These are phyloP conservation scores for Magnolia changhungtana DNA, from an alignment of 164 flowering plant genomes.

Conservation along the genomic window DNA sequence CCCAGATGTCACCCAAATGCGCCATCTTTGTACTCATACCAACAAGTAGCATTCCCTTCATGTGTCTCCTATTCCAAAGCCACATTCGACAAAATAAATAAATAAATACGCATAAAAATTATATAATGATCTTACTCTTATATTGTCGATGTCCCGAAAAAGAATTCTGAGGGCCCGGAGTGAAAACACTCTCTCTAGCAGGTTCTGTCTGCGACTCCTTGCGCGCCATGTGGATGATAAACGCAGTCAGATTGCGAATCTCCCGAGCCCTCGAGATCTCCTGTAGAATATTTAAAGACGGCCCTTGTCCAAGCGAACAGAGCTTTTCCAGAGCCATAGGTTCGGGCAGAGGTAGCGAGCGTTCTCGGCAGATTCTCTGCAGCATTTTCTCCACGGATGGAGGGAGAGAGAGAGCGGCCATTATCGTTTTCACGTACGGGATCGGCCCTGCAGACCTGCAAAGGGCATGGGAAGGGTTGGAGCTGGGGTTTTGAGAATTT, in stretches of 20 bases:
- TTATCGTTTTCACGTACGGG: neutral
- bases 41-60: too few relatives aligned
- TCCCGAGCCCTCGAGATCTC: neutral
- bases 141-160: neutral
- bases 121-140: neutral
- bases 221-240: conserved; percentile 10
- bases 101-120: too few relatives aligned
- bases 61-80: too few relatives aligned
- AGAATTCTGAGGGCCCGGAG: neutral
- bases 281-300: conserved; percentile 18
- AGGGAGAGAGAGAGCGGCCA: conserved; percentile 9
- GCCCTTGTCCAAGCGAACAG: conserved; percentile 28
- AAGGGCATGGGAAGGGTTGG: neutral
- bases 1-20: too few relatives aligned
- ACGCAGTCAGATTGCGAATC: conserved; percentile 11
- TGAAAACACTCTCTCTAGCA: neutral
- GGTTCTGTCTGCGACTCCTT: neutral
- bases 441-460: neutral
- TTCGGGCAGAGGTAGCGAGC: conserved; percentile 11
- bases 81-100: too few relatives aligned
- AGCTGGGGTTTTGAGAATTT: neutral
- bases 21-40: too few relatives aligned
- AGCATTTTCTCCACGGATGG: conserved; percentile 9
- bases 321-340: conserved; percentile 13
- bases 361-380: conserved; percentile 6